Evolutionary conservation across 768 basidiomycete genomes (phyloP).

Genomic region (Suillus luteus): DNA sequence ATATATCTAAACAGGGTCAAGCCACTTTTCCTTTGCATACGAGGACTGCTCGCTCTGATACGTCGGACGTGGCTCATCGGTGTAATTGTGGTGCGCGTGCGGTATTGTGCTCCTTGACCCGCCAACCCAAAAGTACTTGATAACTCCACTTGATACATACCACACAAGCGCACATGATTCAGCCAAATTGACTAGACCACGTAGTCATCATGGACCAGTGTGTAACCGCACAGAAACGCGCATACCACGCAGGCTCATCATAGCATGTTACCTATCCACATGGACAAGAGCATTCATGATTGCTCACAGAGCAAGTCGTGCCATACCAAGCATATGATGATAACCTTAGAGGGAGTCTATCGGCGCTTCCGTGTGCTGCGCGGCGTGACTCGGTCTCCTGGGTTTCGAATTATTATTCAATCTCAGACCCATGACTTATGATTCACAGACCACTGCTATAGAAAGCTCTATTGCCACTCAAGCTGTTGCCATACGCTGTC

Average conservation of each 20-base stretch:
- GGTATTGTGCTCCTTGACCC: background rate
- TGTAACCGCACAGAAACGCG: background rate
- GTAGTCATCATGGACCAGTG: background rate
- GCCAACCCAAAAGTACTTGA: too few relatives aligned
- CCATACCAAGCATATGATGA: constrained; percentile 6
- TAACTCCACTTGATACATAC: background rate
- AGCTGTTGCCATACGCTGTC: background rate
- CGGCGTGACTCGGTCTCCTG: constrained; percentile 7
- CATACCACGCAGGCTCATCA: background rate
- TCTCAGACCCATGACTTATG: background rate
- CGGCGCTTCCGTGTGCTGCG: constrained; percentile 11
- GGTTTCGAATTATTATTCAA: background rate
- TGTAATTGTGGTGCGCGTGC: too few relatives aligned
- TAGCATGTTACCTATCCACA: background rate
- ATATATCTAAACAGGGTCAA: too few relatives aligned
- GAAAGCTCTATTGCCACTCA: background rate
- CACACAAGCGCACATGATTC: background rate
- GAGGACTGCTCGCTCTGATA: too few relatives aligned
- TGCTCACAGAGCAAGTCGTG: constrained; percentile 3
- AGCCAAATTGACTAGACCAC: background rate
- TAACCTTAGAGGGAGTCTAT: constrained; percentile 4
- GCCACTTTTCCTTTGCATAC: too few relatives aligned
- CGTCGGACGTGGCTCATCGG: too few relatives aligned
- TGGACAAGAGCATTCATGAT: background rate
- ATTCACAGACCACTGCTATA: background rate